phyloP scores from a whole-genome alignment of 805 yeast genomes.

The Barnettozyma sp. region DNA sequence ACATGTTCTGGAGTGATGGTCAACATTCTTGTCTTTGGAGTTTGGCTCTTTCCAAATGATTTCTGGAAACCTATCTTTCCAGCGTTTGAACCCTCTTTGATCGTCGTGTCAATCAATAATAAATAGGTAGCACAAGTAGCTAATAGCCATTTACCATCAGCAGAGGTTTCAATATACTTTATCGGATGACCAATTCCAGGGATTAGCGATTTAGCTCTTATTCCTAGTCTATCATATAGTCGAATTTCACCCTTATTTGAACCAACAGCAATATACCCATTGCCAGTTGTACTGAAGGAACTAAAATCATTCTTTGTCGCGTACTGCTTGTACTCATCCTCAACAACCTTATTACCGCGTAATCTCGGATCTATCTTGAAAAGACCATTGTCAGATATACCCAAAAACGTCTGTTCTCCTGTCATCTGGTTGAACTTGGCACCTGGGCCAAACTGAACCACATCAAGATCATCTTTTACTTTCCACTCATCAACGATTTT shows the following conservation, averaged over 20 bases:
- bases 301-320: slow-evolving; percentile 32
- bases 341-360: slow-evolving; percentile 50
- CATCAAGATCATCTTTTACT: slow-evolving; percentile 39
- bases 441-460: slow-evolving; percentile 61
- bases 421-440: slow-evolving; percentile 68
- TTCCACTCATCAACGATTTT: slow-evolving; percentile 84
- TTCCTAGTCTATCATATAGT: slow-evolving; percentile 65
- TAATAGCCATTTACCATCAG: slow-evolving; percentile 75
- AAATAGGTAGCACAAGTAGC: slow-evolving; percentile 74
- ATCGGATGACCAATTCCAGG: slow-evolving; percentile 81
- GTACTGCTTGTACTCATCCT: slow-evolving; percentile 46
- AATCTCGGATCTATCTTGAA: slow-evolving; percentile 81
- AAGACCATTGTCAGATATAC: slow-evolving; percentile 56
- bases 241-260: slow-evolving; percentile 70
- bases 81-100: slow-evolving; percentile 52
- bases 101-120: slow-evolving; percentile 59
- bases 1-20: slow-evolving; percentile 66
- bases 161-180: slow-evolving; percentile 59
- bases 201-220: slow-evolving; percentile 66
- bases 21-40: slow-evolving; percentile 64
- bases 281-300: slow-evolving; percentile 51
- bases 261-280: slow-evolving; percentile 72
- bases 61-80: slow-evolving; percentile 58
- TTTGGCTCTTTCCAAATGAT: slow-evolving; percentile 54
- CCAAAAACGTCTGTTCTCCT: slow-evolving; percentile 66